Evolutionary conservation across 2,329 filamentous ascomycete genomes (phyloP), one percentile per base, ranked within the genome.

Genomic region (Fusarium sp.): DNA sequence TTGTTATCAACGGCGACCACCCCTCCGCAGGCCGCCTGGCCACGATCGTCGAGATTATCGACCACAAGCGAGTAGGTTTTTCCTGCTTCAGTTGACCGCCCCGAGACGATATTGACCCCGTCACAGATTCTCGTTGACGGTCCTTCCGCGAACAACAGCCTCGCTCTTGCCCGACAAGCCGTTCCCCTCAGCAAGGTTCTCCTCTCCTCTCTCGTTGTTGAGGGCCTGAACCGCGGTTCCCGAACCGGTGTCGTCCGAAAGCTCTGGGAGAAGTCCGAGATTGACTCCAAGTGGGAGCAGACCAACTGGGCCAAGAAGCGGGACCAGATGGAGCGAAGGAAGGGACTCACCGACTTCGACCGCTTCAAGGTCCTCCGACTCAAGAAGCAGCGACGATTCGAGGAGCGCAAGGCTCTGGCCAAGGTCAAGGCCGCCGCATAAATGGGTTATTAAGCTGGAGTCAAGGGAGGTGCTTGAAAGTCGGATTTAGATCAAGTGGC

Each of bases 331-430:
- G 88, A 92, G 84, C 92, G 93, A 86, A 92, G 96, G 88, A 92
- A 91, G 86, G 89, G 89, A 79, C 88, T 99, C 75, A 96, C 91
- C 84, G 96, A 99, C 89, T 99, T 99, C 82, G 96, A 99, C 88
- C 92, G 96, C 83, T 99, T 98, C 93, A 97, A 99, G 92, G 96
- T 98, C 78, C 88, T 98, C 90, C 91, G 95, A 84, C 88, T 98
- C 85, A 96, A 95, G 92, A 99, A 99, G 91, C 94, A 97, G 91
- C 93, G 94, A 83, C 92, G 94, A 82, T 98, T 96, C 86, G 94
- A 97, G 88, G 91, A 97, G 85, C 92, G 92, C 86, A 98, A 97
- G 92, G 91, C 93, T 79, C 88, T 96, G 81, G 93, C 94, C 81
- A 97, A 97, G 90, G 86, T 97, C 85, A 92, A 92, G 87, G 90